phyloP scores from a whole-genome alignment of 208 protist species.

The Acanthamoeba quina region DNA sequence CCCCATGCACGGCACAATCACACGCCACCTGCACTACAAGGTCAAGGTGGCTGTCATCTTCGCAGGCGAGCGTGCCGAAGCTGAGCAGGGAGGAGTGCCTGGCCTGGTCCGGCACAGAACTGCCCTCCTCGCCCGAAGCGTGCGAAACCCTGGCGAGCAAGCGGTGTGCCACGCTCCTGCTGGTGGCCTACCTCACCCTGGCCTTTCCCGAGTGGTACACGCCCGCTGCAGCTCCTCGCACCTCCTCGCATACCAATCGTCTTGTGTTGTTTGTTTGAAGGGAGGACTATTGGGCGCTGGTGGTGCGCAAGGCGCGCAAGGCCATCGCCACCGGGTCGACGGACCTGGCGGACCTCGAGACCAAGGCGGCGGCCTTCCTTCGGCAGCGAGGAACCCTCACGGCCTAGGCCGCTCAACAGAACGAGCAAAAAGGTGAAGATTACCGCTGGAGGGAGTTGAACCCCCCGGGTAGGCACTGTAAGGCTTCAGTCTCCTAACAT shows the following conservation, averaged over 20 bases:
- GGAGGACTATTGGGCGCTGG: not conserved
- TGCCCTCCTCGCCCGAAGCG: not conserved
- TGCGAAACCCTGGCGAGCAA: not conserved
- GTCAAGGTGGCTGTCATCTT: not conserved
- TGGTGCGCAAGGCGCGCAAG: not conserved
- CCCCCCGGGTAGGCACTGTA: no score
- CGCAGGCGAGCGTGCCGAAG: not conserved
- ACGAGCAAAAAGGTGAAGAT: no score
- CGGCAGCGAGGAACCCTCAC: not conserved
- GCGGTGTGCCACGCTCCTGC: not conserved
- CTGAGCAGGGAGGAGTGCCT: not conserved
- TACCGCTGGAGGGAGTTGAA: no score
- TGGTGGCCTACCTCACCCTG: not conserved
- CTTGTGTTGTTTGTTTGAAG: no score
- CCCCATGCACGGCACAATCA: no score
- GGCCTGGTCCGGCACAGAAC: not conserved
- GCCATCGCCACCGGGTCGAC: not conserved
- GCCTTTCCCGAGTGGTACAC: not conserved
- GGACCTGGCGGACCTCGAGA: not conserved
- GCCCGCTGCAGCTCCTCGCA: no score
- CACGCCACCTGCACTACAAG: no score
- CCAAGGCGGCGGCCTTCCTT: not conserved
- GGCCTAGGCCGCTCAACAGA: no score
- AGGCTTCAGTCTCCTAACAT: no score
- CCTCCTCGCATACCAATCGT: no score